Base-by-base conservation (phyloP, 129 eudicot species). In the Saposhnikovia divaricata region DNA sequence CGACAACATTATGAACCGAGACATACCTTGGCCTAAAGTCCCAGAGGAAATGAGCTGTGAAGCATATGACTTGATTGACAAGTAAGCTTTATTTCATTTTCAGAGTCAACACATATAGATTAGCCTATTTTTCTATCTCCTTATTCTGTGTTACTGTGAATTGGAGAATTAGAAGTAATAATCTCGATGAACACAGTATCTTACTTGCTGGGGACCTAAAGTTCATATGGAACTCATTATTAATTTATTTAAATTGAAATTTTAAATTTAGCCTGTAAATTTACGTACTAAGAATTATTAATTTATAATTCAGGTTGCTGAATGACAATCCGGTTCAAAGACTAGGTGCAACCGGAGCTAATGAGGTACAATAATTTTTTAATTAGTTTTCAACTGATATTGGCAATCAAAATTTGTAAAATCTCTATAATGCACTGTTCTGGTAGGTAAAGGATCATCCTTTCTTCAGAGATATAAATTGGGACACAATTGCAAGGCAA, bases 401-500 rank as follows among this genome's bases (percentile, higher is more conserved):
- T 73, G 25, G 19, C 34, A 34, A 48, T 72, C 0, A 25, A 27
- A n/a, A 34, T 44, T 45, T 19, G 13, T 19, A 51, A 72, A 77
- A 80, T 55, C 59, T 72, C 15, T 80, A 34, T 57, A 21, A 37
- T 51, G n/a, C 65, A 63, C 43, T 47, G 45, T 80, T 53, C 28
- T 78, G 59, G 77, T 85, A 95, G 98, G 96, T 95, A 84, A 95
- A 92, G 76, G n/a, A 82, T 31, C 99, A 92, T 81, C 79, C 78
- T 51, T 96, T 89, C 80, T 96, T 96, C 76, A 85, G 48, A 87
- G 87, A 89, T 81, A 88, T 96, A 63, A 92, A 85, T 81, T 96
- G 99, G 99, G 93, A 86, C 86, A 96, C 96, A 63, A 97, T 92
- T 25, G 93, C 89, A 77, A 90, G 93, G 82, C 99, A 96, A 84